Base-by-base conservation (phyloP, 306 rosid genomes). In the Herpetospermum pedunculosum region DNA sequence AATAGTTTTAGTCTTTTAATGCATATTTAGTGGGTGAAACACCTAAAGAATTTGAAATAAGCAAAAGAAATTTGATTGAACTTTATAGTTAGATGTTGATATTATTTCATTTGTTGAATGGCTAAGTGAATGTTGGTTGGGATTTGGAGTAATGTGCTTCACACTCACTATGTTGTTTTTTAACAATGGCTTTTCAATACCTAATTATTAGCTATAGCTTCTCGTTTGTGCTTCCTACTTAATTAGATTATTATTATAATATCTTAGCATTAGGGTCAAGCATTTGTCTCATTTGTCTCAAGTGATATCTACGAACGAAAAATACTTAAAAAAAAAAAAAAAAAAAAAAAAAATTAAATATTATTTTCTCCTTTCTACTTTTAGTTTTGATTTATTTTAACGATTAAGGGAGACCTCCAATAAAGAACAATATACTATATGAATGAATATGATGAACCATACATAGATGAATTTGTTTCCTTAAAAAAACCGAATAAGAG, bases 141-240 rank as follows among this genome's bases (percentile, higher is more conserved):
- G 68, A 59, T 59, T 59, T 16, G 43, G 28, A 62, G 70, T 35
- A 35, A 62, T 62, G 70, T 62, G 70, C 28, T 62, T 62, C 26
- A 62, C 70, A 62, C 70, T 62, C 46, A 35, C 70, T 2, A 34
- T 18, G 15, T 18, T 18, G 25, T 28, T 34, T 8, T 62, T 34
- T 13, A 16, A 60, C 1, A 30, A 60, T 0, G 9, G 15, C 0
- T 60, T 60, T 32, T 60, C 44, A 34, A 62, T 16, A 16, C 41
- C 70, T n/a, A 62, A 34, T 62, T 4, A 62, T 34, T 32, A 18
- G 70, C 70, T n/a, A 32, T 62, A n/a, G 35, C 35, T 25, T 26
- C 63, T 8, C 63, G 28, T 55, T 13, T 25, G 63, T 55, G 35
- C 58, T 49, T 26, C 2, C 14, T 53, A 19, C 35, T 55, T 11